Base-by-base conservation (phyloP, 805 yeast species). In the Ogataea parapolymorpha region DNA sequence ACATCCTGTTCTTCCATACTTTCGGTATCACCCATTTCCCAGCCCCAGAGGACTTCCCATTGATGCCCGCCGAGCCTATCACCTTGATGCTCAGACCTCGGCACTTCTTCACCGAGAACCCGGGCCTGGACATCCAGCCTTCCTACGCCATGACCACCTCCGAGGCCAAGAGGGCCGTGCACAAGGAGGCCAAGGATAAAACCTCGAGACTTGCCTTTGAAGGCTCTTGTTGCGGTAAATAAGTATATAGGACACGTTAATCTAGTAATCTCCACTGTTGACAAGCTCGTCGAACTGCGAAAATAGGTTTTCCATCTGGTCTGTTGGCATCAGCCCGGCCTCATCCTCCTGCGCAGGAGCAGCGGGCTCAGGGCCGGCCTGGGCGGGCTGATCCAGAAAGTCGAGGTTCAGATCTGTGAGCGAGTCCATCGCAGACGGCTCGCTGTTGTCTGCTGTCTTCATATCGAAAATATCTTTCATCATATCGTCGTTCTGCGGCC, bases 21-120 rank as follows among this genome's bases (percentile, higher is more conserved):
- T 85, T 85, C 56, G 93, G 93, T 56, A 77, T 85, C 51, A 80
- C 91, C 25, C 95, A 85, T 62, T 81, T 84, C 77, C 95, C 95
- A 45, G 82, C 90, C 11, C 91, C 93, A 45, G 93, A 85, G 68
- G 95, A 85, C 64, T 85, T 84, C 82, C 93, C 93, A 42, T 76
- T 85, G 49, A 85, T 85, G 93, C 93, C 93, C 35, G 83, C 88
- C 36, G 95, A 85, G 67, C 84, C 87, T 56, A 80, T 85, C 55
- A 77, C 82, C 45, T 69, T 85, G 52, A 68, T 81, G 67, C 69
- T 85, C 60, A 77, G 90, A 64, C 93, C 93, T 53, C 74, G 91
- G 61, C 79, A 85, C 65, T 80, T 85, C 70, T 85, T 85, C 73
- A 66, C 72, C 33, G 85, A 81, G 61, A 85, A 84, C 63, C 93